Conservation (phyloP, 2,329 filamentous ascomycete genomes). For the Paracoccidioides brasiliensis region DNA sequence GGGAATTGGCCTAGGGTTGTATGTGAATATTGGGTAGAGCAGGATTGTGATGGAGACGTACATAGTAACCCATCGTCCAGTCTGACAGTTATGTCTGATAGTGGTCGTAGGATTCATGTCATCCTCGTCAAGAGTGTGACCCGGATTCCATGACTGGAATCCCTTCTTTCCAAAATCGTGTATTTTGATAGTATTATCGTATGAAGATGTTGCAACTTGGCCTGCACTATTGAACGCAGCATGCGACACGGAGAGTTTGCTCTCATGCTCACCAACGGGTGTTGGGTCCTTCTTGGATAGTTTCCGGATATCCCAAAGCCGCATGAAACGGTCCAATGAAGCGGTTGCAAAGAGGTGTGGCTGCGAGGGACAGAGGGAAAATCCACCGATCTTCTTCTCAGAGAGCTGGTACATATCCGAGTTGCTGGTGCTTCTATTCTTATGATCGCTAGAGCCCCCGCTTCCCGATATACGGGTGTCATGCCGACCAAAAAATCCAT, state of each 20-base stretch:
- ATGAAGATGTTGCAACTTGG: slow-evolving; percentile 80
- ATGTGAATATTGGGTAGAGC: slow-evolving; percentile 13
- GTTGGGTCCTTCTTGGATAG: slow-evolving; percentile 50
- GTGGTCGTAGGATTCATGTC: slow-evolving; percentile 56
- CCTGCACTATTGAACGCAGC: slow-evolving; percentile 79
- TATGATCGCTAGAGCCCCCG: background rate
- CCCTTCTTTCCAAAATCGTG: slow-evolving; percentile 56
- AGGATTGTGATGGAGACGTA: slow-evolving; percentile 22
- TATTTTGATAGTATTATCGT: slow-evolving; percentile 91
- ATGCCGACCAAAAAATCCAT: slow-evolving; percentile 66
- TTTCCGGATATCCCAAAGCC: slow-evolving; percentile 84
- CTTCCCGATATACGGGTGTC: slow-evolving; percentile 50
- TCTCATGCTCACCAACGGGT: slow-evolving; percentile 69
- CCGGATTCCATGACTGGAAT: slow-evolving; percentile 46
- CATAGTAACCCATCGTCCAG: slow-evolving; percentile 85
- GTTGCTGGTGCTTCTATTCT: slow-evolving; percentile 30
- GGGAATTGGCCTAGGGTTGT: background rate
- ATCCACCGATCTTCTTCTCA: slow-evolving; percentile 93
- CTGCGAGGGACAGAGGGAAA: slow-evolving; percentile 65
- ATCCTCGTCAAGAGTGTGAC: slow-evolving; percentile 43
- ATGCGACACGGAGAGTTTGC: slow-evolving; percentile 75
- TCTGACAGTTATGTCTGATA: slow-evolving; percentile 87
- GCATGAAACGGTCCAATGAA: slow-evolving; percentile 75
- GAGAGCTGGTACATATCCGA: slow-evolving; percentile 61
- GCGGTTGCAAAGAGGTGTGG: slow-evolving; percentile 80